phyloP scores from a whole-genome alignment of 768 basidiomycete genomes.

The Sporobolomyces roseus region DNA sequence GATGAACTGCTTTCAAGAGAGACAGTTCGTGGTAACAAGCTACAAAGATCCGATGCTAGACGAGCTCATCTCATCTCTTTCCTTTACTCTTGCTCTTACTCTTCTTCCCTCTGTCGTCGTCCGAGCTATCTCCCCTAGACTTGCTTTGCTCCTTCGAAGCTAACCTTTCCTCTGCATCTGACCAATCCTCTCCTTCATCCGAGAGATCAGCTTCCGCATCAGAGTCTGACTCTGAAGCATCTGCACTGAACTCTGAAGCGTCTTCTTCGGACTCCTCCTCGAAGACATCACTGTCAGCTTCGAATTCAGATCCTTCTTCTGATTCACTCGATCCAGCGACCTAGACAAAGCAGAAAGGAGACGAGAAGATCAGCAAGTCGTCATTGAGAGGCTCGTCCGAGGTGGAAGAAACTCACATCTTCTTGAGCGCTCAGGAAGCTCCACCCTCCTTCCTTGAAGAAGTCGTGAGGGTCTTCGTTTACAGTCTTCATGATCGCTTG shows the following conservation, averaged over 20 bases:
- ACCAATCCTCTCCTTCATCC: conserved; percentile 79
- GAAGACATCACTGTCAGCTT: conserved; percentile 57
- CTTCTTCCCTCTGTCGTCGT: conserved; percentile 47
- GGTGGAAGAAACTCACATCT: conserved; percentile 58
- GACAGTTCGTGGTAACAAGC: not conserved
- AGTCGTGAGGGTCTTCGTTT: conserved; percentile 89
- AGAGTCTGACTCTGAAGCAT: conserved; percentile 40
- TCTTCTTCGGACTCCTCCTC: conserved; percentile 61
- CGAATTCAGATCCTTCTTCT: conserved; percentile 54
- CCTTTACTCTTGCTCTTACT: conserved; percentile 44
- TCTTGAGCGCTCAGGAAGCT: conserved; percentile 70
- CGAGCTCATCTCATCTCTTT: conserved; percentile 1
- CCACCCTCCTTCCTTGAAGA: conserved; percentile 97
- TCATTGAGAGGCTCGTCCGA: conserved; percentile 51
- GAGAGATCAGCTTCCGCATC: conserved; percentile 46
- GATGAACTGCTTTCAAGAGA: too few relatives aligned
- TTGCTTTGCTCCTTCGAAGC: conserved; percentile 63
- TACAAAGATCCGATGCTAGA: not conserved
- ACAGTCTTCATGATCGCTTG: conserved; percentile 97
- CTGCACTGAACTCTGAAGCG: conserved; percentile 61
- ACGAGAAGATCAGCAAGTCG: not conserved
- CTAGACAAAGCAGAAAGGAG: conserved; percentile 54
- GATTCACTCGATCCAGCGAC: conserved; percentile 48
- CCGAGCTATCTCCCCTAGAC: conserved; percentile 42
- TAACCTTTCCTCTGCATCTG: conserved; percentile 55